Conservation (phyloP, 495 filamentous ascomycete species). For the Xylaria cubensis region DNA sequence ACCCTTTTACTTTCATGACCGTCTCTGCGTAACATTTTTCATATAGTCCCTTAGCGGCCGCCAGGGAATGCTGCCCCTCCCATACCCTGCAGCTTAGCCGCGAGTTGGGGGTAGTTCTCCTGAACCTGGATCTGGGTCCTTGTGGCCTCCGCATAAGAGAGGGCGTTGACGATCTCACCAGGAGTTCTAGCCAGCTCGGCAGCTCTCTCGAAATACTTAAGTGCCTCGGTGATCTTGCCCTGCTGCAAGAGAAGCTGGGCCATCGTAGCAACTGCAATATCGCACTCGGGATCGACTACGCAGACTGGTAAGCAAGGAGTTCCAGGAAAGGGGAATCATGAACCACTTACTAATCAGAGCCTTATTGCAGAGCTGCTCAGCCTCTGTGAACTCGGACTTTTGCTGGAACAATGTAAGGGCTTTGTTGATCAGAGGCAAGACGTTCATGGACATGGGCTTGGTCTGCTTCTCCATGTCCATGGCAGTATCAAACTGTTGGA, state of each 20-base stretch:
- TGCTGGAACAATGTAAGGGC: conserved; percentile 96
- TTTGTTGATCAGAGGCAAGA: conserved; percentile 98
- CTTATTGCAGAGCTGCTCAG: conserved; percentile 95
- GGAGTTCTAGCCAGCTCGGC: conserved; percentile 96
- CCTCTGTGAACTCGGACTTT: conserved; percentile 94
- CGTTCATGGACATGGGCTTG: conserved; percentile 95
- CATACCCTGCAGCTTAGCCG: conserved; percentile 73
- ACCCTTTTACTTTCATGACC: conserved; percentile 1
- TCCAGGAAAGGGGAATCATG: not conserved
- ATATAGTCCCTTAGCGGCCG: conserved; percentile 23
- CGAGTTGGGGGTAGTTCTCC: conserved; percentile 96
- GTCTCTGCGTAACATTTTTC: not conserved
- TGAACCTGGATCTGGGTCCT: conserved; percentile 97
- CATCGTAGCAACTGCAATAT: conserved; percentile 99
- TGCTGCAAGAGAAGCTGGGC: conserved; percentile 97
- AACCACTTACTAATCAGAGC: conserved; percentile 88
- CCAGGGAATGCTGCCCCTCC: conserved; percentile 33
- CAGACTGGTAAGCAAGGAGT: conserved; percentile 30
- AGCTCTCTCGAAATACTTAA: conserved; percentile 96
- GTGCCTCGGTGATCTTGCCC: conserved; percentile 92
- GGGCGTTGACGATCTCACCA: conserved; percentile 92
- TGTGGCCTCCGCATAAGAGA: conserved; percentile 97
- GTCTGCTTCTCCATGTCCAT: conserved; percentile 96
- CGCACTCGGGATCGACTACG: conserved; percentile 97
- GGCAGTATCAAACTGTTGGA: conserved; percentile 97